Conservation (phyloP, 176 grass and related monocot species). For the Avena eriantha region DNA sequence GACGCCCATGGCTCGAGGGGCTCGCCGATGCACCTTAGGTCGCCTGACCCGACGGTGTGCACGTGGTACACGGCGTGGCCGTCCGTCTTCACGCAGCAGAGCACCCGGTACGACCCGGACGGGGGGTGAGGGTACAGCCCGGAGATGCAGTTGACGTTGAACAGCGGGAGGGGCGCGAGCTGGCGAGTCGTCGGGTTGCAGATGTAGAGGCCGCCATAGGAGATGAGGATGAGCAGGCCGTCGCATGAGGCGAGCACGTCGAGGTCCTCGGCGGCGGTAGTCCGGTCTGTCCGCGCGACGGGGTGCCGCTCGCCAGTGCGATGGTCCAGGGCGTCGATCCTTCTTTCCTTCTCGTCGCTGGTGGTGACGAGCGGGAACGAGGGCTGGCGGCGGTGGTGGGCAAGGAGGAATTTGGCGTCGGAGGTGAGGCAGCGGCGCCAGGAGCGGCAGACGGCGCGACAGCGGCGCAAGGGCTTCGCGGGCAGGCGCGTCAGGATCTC, state of each 20-base stretch:
- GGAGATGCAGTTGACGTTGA: background rate
- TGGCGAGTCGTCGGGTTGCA: slow-evolving; percentile 11
- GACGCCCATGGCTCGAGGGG: background rate
- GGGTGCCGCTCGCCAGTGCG: background rate
- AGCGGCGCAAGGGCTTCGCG: background rate
- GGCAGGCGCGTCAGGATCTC: slow-evolving; percentile 17
- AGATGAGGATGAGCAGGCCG: slow-evolving; percentile 7
- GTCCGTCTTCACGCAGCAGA: slow-evolving; percentile 1
- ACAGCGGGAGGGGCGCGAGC: background rate
- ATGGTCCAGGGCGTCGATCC: background rate
- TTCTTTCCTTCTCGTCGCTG: background rate
- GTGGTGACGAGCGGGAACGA: background rate
- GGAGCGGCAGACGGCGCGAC: slow-evolving; percentile 27
- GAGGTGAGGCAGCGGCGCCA: slow-evolving; percentile 30
- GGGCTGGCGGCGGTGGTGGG: slow-evolving; percentile 18
- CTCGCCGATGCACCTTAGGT: slow-evolving; percentile 9
- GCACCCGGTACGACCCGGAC: background rate
- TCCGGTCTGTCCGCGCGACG: background rate
- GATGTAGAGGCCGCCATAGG: background rate
- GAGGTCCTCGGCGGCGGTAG: background rate
- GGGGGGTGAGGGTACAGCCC: background rate
- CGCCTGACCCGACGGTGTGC: slow-evolving; percentile 7
- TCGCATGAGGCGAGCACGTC: slow-evolving; percentile 6
- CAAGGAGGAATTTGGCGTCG: slow-evolving; percentile 3
- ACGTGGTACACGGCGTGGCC: slow-evolving; percentile 9